Evolutionary conservation across 2,329 filamentous ascomycete species (phyloP), one percentile per base, ranked within the genome.

Genomic region (Monosporascus sp.): DNA sequence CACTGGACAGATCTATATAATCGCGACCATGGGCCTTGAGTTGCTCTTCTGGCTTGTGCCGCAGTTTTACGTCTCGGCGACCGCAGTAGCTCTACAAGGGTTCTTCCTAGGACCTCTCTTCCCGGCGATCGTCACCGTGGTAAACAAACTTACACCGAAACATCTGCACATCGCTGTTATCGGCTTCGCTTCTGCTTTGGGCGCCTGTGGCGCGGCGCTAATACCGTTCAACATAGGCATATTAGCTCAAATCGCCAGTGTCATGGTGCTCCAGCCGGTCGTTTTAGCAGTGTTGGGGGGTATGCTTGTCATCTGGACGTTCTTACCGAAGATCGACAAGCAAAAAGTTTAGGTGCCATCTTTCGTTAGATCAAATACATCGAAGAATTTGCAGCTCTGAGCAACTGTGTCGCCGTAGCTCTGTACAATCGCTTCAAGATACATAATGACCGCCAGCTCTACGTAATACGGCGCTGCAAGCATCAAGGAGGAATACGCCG

Each of bases 1-100:
- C 31, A 14, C 9, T 35, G 31, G 31, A 9, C n/a, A 72, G 63
- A 72, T 78, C 26, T 94, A 93, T 69, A 78, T 92, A 3, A 71
- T 80, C 6, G 64, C 84, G 17, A 78, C 82, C 3, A 84, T 90
- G 65, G 82, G 66, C 0, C 75, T 89, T 4, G 81, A 90, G 61
- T 77, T 93, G 0, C 69, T 93, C 41, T 89, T 93, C 73, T 94
- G 89, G 89, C 82, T 92, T 2, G 85, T 94, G 0, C 89, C 89
- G 0, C 80, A 86, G 50, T 90, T 92, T 66, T 81, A 87, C 63
- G 86, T 89, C 6, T 89, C 87, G 0, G 86, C 87, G 0, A 78
- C 92, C 1, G 84, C 87, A 4, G 85, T 91, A 11, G 75, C 83
- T 0, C 67, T 93, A 0, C 81, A 90, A 55, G 89, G 89, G 0